phyloP scores from a whole-genome alignment of 768 basidiomycete species.

The Kwoniella europaea region DNA sequence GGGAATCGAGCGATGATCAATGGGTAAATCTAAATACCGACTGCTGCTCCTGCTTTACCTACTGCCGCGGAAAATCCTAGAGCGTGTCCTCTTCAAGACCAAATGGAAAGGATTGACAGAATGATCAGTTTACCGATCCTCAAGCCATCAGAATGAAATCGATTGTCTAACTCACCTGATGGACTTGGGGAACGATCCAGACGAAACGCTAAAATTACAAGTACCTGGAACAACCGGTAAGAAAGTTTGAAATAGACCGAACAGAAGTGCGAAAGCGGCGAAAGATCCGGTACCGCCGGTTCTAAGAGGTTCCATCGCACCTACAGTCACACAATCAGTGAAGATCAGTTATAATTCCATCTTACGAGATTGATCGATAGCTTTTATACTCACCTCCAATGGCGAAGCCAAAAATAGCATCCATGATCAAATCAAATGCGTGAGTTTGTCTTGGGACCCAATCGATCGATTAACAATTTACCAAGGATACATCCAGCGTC shows the following conservation, averaged over 20 bases:
- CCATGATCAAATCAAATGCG: slow-evolving; percentile 6
- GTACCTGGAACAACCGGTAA: slow-evolving; percentile 12
- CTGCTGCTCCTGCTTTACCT: slow-evolving; percentile 15
- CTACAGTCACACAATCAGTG: background rate
- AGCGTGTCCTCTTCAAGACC: slow-evolving; percentile 6
- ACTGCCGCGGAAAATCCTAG: slow-evolving; percentile 8
- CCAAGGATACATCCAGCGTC: slow-evolving; percentile 13
- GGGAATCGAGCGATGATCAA: slow-evolving; percentile 15
- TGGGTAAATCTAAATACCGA: slow-evolving; percentile 13
- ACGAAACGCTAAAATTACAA: slow-evolving; percentile 8
- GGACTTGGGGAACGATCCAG: slow-evolving; percentile 11
- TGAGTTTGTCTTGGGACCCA: slow-evolving; percentile 12
- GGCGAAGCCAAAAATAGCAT: slow-evolving; percentile 9
- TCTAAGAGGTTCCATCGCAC: slow-evolving; percentile 16
- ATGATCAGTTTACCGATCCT: background rate
- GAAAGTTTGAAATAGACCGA: slow-evolving; percentile 14
- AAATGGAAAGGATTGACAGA: background rate
- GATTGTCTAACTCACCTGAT: slow-evolving; percentile 2
- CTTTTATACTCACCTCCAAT: slow-evolving; percentile 5
- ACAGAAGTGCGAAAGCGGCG: slow-evolving; percentile 10
- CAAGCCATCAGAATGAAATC: too few relatives aligned
- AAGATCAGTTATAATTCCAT: background rate
- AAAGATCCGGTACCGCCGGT: slow-evolving; percentile 8
- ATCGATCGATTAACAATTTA: slow-evolving; percentile 12
- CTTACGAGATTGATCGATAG: slow-evolving; percentile 1